Conservation (phyloP, 1,284 basidiomycete species). For the Fomitopsis schrenkii region DNA sequence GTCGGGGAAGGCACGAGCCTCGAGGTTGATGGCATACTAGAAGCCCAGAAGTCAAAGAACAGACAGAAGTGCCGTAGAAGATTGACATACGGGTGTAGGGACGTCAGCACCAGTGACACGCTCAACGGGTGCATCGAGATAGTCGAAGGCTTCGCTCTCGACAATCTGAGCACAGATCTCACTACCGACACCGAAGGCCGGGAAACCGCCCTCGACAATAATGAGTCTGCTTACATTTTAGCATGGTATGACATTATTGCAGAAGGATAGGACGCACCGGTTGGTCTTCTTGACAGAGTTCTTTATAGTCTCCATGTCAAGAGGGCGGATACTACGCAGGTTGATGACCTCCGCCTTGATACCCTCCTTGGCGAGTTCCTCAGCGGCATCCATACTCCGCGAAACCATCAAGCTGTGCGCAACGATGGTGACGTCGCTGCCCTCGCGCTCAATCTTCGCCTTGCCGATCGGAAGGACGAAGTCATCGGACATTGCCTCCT, state of each 20-base stretch:
- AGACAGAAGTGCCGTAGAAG: neutral
- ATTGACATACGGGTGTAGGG: conserved; percentile 81
- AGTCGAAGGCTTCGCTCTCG: conserved; percentile 95
- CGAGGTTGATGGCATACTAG: conserved; percentile 87
- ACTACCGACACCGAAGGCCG: conserved; percentile 95
- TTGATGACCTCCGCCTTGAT: conserved; percentile 99
- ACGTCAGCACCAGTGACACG: conserved; percentile 97
- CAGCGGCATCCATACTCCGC: conserved; percentile 90
- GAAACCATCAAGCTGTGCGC: conserved; percentile 97
- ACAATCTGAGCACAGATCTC: conserved; percentile 97
- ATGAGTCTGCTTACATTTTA: conserved; percentile 55
- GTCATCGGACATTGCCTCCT: conserved; percentile 93
- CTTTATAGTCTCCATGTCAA: conserved; percentile 97
- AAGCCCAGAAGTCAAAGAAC: conserved; percentile 6
- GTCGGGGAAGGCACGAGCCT: conserved; percentile 90
- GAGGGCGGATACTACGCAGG: conserved; percentile 89
- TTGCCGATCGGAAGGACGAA: conserved; percentile 97
- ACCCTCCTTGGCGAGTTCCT: conserved; percentile 90
- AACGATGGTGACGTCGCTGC: conserved; percentile 93
- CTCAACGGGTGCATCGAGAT: conserved; percentile 97
- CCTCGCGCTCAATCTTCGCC: conserved; percentile 92
- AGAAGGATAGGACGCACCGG: conserved; percentile 44
- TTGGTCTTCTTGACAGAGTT: conserved; percentile 98
- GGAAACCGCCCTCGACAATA: conserved; percentile 98
- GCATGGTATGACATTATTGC: neutral